These are phyloP conservation scores for Lasiosphaeria hispida DNA, from an alignment of 495 filamentous ascomycete species.

Conservation along the genomic window DNA sequence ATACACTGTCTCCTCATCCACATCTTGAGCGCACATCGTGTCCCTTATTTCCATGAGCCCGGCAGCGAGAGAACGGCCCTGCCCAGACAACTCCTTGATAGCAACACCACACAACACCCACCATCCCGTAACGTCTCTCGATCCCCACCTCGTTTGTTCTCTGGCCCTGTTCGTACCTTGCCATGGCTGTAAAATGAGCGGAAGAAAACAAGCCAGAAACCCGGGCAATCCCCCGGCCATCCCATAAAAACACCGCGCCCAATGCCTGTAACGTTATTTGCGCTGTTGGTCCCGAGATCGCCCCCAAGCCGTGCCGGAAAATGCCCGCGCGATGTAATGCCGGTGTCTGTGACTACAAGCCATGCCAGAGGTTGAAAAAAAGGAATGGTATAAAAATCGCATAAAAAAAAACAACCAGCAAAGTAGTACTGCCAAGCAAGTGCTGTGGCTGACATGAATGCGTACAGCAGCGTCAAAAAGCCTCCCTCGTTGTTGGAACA, in stretches of 20 bases:
- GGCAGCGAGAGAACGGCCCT: too few relatives aligned
- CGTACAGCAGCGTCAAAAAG: neutral
- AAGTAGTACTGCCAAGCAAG: neutral
- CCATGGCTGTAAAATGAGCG: neutral
- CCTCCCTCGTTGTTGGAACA: neutral
- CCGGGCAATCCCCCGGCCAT: conserved; percentile 1
- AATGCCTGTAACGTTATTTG: conserved; percentile 10
- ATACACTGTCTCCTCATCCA: neutral
- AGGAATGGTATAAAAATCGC: conserved; percentile 16
- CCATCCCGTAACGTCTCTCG: neutral
- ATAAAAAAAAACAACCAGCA: neutral
- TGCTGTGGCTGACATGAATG: neutral
- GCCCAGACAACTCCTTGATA: too few relatives aligned
- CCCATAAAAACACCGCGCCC: conserved; percentile 9
- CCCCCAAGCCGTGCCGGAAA: conserved; percentile 17
- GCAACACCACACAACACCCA: neutral
- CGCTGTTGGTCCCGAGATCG: conserved; percentile 12
- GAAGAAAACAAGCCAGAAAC: conserved; percentile 2
- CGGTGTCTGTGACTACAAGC: conserved; percentile 9
- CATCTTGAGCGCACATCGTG: neutral
- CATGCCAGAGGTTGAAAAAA: conserved; percentile 10
- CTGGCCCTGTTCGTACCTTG: neutral
- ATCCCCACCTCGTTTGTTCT: neutral
- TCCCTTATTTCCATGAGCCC: neutral
- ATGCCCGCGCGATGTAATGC: conserved; percentile 16